phyloP scores from a whole-genome alignment of 352 stramenopile genomes.

The Globisporangium parvum region DNA sequence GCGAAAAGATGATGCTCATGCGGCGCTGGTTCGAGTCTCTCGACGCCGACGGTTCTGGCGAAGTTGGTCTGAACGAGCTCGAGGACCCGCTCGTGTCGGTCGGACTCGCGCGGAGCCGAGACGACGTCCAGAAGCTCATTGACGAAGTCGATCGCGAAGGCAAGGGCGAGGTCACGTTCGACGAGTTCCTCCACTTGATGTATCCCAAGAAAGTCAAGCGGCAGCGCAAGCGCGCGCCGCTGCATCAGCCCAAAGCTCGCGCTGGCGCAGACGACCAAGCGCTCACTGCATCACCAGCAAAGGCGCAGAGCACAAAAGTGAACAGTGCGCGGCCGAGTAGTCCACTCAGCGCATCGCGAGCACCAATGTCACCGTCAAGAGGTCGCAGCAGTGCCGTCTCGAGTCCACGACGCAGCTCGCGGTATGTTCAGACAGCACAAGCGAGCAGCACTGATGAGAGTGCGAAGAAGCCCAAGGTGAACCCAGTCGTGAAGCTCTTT shows the following conservation, averaged over 20 bases:
- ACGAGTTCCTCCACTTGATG: constrained; percentile 69
- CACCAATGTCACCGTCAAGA: neutral
- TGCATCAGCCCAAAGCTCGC: constrained; percentile 43
- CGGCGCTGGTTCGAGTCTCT: constrained; percentile 85
- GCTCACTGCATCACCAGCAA: too few relatives aligned
- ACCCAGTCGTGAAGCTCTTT: constrained; percentile 74
- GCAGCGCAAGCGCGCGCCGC: constrained; percentile 17
- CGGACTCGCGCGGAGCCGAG: constrained; percentile 60
- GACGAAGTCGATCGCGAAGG: constrained; percentile 59
- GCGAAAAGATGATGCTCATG: constrained; percentile 64
- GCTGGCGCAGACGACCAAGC: neutral
- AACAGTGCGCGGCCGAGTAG: constrained; percentile 1
- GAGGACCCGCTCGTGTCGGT: constrained; percentile 87
- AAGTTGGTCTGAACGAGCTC: constrained; percentile 78
- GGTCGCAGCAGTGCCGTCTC: too few relatives aligned
- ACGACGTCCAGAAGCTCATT: constrained; percentile 74
- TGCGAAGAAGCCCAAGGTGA: constrained; percentile 11
- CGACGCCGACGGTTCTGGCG: constrained; percentile 74
- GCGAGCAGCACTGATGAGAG: constrained; percentile 2
- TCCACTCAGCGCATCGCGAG: neutral
- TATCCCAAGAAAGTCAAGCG: constrained; percentile 48
- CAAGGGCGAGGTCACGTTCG: constrained; percentile 64
- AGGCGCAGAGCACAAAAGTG: neutral
- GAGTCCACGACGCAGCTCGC: constrained; percentile 2
- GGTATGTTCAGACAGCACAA: neutral